These are phyloP conservation scores for Gymnopus androsaceus DNA, from an alignment of 1,284 basidiomycete genomes.

Conservation along the genomic window DNA sequence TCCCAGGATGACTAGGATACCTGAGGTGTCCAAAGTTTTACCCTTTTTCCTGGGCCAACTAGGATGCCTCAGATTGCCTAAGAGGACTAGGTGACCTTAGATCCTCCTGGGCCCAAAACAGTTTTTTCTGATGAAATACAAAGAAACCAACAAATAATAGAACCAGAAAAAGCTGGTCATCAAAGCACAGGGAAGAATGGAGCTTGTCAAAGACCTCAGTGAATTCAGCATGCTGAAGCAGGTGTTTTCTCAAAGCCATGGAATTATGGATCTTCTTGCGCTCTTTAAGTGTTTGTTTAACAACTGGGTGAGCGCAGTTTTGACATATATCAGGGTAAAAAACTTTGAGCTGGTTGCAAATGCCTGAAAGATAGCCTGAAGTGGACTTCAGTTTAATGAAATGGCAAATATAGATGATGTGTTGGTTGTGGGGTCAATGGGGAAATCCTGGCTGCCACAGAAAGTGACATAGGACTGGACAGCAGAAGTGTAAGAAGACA, in stretches of 20 bases:
- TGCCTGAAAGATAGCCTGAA: slow-evolving; percentile 30
- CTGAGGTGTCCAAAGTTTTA: too few species aligned
- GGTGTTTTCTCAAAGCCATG: neutral
- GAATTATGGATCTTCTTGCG: neutral
- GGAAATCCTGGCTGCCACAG: slow-evolving; percentile 30
- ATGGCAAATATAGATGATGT: slow-evolving; percentile 30
- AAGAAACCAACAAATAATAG: slow-evolving; percentile 31
- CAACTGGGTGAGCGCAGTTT: too few species aligned
- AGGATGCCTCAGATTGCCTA: too few species aligned
- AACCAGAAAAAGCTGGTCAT: slow-evolving; percentile 33
- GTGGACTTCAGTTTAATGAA: slow-evolving; percentile 27
- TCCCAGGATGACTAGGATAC: too few species aligned
- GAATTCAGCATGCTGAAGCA: neutral
- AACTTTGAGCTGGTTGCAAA: slow-evolving; percentile 27
- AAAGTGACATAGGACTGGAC: slow-evolving; percentile 33
- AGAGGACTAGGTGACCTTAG: too few species aligned
- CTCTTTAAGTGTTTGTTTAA: neutral
- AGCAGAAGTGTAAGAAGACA: slow-evolving; percentile 24
- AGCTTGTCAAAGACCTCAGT: neutral
- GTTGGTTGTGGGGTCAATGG: slow-evolving; percentile 31
- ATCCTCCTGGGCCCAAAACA: too few species aligned
- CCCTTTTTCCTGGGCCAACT: too few species aligned
- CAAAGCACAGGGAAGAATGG: slow-evolving; percentile 16
- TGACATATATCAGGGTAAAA: slow-evolving; percentile 23
- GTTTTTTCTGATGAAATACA: too few species aligned